Percentiles rank a stretch among this genome's conserved stretches.
These are phyloP conservation scores for Adansonia gregorii DNA, from an alignment of 441 rosid genomes.

Conservation along the genomic window DNA sequence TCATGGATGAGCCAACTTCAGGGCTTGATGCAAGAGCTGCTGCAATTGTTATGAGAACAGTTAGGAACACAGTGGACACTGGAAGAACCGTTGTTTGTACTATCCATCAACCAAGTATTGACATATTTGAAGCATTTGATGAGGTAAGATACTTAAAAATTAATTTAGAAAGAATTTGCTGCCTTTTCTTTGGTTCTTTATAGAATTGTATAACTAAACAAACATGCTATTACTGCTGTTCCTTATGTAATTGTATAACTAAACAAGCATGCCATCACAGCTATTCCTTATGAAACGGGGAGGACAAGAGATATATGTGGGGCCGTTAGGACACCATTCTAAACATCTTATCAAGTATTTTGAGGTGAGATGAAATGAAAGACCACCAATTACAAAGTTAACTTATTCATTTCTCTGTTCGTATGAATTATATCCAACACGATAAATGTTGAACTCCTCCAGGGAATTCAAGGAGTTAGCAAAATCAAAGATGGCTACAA, in stretches of 20 bases:
- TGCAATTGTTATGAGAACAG: constrained; percentile 63
- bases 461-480: constrained; percentile 46
- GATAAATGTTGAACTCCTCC: not conserved
- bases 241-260: not conserved
- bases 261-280: constrained; percentile 35
- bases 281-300: constrained; percentile 57
- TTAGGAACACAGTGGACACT: constrained; percentile 54
- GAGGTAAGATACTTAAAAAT: constrained; percentile 41
- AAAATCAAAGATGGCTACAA: constrained; percentile 45
- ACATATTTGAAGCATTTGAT: constrained; percentile 55
- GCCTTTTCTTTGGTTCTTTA: too few species aligned
- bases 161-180: too few species aligned
- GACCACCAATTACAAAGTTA: constrained; percentile 8
- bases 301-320: constrained; percentile 51
- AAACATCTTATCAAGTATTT: constrained; percentile 46
- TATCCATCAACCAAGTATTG: constrained; percentile 65
- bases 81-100: constrained; percentile 65
- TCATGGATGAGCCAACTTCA: constrained; percentile 66
- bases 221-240: too few species aligned
- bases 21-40: constrained; percentile 68
- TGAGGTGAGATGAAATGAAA: constrained; percentile 35
- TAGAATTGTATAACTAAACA: too few species aligned
- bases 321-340: constrained; percentile 49
- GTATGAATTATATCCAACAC: too few species aligned
- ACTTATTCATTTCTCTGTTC: not conserved